phyloP scores from a whole-genome alignment of 208 protist genomes.

The Acanthamoeba lenticulata region DNA sequence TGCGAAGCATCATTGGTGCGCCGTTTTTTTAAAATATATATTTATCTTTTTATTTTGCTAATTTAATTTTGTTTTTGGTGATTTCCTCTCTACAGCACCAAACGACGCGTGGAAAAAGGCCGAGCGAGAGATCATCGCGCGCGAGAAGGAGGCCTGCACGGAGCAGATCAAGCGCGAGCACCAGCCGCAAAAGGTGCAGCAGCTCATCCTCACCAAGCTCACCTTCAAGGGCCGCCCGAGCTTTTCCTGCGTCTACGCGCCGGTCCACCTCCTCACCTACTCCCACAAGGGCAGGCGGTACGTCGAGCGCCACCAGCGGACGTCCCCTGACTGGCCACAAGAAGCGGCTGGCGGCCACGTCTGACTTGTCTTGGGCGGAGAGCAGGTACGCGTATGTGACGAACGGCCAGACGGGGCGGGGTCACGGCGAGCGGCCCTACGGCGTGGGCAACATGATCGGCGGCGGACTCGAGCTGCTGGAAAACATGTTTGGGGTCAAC shows the following conservation, averaged over 20 bases:
- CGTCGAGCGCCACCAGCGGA: too few relatives aligned
- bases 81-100: not conserved
- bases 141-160: slow-evolving; percentile 43
- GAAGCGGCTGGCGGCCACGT: too few relatives aligned
- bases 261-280: slow-evolving; percentile 50
- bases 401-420: slow-evolving; percentile 31
- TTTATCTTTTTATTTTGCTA: too few relatives aligned
- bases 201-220: slow-evolving; percentile 60
- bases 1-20: not conserved
- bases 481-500: slow-evolving; percentile 63
- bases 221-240: slow-evolving; percentile 41
- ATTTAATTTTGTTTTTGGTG: too few relatives aligned
- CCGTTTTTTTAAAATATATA: too few relatives aligned
- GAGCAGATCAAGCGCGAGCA: slow-evolving; percentile 52
- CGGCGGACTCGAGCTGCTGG: slow-evolving; percentile 20
- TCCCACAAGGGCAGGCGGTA: slow-evolving; percentile 44
- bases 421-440: slow-evolving; percentile 42
- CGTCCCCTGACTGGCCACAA: too few relatives aligned
- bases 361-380: too few relatives aligned
- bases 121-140: slow-evolving; percentile 39
- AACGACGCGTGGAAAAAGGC: slow-evolving; percentile 64
- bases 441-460: slow-evolving; percentile 48
- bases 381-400: slow-evolving; percentile 20
- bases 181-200: slow-evolving; percentile 53
- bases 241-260: slow-evolving; percentile 35